Evolutionary conservation across 176 grass and related monocot species (phyloP), one percentile per base, ranked within the genome.

Genomic region (Paspalum notatum): DNA sequence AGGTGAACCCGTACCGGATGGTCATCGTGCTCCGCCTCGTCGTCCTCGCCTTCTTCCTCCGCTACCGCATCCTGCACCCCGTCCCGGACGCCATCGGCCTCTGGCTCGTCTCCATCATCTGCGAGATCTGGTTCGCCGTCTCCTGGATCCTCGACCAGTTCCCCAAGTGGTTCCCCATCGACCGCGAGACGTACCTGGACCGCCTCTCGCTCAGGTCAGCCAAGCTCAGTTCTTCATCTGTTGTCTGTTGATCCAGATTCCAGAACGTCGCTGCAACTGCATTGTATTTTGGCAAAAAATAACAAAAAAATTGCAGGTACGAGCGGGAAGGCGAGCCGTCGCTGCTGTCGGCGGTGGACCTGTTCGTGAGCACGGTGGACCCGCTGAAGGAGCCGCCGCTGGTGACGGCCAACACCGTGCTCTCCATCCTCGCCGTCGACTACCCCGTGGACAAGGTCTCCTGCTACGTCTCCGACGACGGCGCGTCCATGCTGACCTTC

Each of bases 71-170:
- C 84, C 68, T 93, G 64, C 87, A 97, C 81, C 94, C 94, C 8
- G 94, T 97, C 1, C 86, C 79, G 2, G 94, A 97, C 55, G 91
- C 94, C 71, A 91, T 97, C 25, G 91, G 89, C 0, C 78, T 97
- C 47, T 97, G 94, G 94, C 91, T 97, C 27, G 93, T 91, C 44
- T 97, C 94, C 62, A 92, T 97, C 77, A 80, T 97, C 66, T 97
- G 94, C 77, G 94, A 97, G 83, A 93, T 97, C 26, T 97, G 94
- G 94, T 97, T 97, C 84, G 94, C 94, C 54, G 8, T 93, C 62
- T 97, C 94, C 15, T 99, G 96, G 96, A 95, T 99, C 67, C 96
- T 99, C 21, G 96, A 99, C 75, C 96, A 99, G 81, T 99, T 99
- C 86, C 96, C 96, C 64, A 99, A 99, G 81, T 99, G 96, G 96